These are phyloP conservation scores for Teratosphaeria pseudoeucalypti DNA, from an alignment of 2,329 filamentous ascomycete species.

Conservation along the genomic window DNA sequence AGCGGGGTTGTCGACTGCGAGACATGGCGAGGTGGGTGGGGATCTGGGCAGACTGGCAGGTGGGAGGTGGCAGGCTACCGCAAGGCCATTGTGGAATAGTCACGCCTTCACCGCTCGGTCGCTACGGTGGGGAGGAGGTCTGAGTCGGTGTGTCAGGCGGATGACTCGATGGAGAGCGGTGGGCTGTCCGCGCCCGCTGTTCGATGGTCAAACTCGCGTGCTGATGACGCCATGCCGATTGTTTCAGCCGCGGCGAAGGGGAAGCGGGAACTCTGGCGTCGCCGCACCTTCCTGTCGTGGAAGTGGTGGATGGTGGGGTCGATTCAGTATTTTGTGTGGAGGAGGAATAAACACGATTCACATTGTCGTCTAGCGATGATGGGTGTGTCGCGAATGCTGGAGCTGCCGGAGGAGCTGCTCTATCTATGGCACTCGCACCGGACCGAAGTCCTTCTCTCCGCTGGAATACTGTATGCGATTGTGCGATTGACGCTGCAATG, in stretches of 20 bases:
- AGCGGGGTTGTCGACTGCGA: not conserved
- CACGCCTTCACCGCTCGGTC: not conserved
- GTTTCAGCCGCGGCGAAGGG: not conserved
- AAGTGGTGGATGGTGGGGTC: not conserved
- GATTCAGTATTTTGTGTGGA: not conserved
- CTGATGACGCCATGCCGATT: not conserved
- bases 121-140: not conserved
- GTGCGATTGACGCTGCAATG: conserved; percentile 18
- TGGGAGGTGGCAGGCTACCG: not conserved
- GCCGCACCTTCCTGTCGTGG: not conserved
- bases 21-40: not conserved
- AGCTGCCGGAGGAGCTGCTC: conserved; percentile 20
- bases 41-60: not conserved
- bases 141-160: not conserved
- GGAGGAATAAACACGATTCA: not conserved
- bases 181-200: not conserved
- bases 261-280: not conserved
- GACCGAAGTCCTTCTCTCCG: conserved; percentile 19
- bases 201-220: not conserved
- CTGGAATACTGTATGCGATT: conserved; percentile 18
- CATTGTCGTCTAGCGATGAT: conserved; percentile 1
- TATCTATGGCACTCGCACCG: conserved; percentile 24
- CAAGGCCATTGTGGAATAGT: not conserved
- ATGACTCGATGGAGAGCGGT: not conserved
- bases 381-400: conserved; percentile 7